Conservation (phyloP, 108 stramenopile species). For the Heterococcus sp. region DNA sequence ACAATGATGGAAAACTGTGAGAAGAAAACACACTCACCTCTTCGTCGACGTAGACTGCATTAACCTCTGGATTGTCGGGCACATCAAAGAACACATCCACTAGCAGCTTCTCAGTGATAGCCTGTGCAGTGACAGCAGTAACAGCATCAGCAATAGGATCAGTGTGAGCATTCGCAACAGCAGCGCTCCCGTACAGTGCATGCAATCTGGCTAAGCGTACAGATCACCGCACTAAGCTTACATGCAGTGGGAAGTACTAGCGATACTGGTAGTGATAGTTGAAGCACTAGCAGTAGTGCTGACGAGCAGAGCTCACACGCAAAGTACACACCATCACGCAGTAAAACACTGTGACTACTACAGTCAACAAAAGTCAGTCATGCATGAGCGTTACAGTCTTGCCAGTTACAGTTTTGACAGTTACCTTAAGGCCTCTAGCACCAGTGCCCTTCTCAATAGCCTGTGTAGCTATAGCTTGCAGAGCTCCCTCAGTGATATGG, state of each 20-base stretch:
- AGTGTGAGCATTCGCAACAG: background rate
- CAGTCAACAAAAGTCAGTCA: background rate
- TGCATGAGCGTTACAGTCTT: background rate
- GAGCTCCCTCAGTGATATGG: slow-evolving; percentile 83
- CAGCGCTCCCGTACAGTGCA: background rate
- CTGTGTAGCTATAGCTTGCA: slow-evolving; percentile 78
- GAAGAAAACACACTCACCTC: background rate
- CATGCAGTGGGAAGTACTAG: background rate
- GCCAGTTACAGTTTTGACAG: background rate
- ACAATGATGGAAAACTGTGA: too few relatives aligned
- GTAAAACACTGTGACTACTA: background rate
- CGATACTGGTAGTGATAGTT: background rate
- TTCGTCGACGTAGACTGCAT: background rate
- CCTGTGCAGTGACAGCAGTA: too few relatives aligned
- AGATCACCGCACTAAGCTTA: too few relatives aligned
- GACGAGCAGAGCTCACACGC: background rate
- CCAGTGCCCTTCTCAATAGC: slow-evolving; percentile 87
- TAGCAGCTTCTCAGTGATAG: background rate
- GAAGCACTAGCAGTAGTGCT: background rate
- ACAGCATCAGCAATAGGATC: too few relatives aligned
- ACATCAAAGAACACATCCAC: background rate
- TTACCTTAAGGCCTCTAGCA: slow-evolving; percentile 78
- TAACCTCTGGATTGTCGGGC: background rate
- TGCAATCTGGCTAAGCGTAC: too few relatives aligned
- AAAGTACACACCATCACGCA: background rate